phyloP scores from a whole-genome alignment of 2,329 filamentous ascomycete species.

The Pseudogymnoascus sp. region DNA sequence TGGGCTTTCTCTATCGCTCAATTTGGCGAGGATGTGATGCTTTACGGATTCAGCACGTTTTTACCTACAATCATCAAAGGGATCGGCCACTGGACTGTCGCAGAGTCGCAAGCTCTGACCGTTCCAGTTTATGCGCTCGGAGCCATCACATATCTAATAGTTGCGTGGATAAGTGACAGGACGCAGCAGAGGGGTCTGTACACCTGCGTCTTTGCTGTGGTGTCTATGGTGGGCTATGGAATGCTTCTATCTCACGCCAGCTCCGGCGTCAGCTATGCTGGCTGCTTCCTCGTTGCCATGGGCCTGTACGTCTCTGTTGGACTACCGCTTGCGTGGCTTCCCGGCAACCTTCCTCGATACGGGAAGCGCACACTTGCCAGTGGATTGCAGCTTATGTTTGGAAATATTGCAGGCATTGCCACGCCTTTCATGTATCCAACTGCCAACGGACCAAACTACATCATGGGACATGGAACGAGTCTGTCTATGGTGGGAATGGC shows the following conservation, averaged over 20 bases:
- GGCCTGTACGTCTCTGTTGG: conserved; percentile 44
- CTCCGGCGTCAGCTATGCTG: conserved; percentile 52
- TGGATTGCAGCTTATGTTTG: conserved; percentile 52
- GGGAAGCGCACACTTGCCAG: conserved; percentile 55
- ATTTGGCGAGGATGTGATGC: conserved; percentile 57
- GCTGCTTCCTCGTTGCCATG: conserved; percentile 54
- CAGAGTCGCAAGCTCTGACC: conserved; percentile 59
- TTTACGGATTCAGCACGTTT: conserved; percentile 63
- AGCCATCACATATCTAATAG: conserved; percentile 51
- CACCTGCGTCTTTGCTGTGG: conserved; percentile 42
- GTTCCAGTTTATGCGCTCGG: conserved; percentile 62
- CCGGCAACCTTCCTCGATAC: conserved; percentile 53
- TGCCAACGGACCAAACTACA: conserved; percentile 38
- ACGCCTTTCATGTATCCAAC: conserved; percentile 48
- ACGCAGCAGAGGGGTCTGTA: conserved; percentile 52
- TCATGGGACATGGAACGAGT: conserved; percentile 46
- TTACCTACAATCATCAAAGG: conserved; percentile 62
- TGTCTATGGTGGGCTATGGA: conserved; percentile 52
- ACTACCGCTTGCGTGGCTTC: conserved; percentile 32
- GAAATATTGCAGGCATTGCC: conserved; percentile 55
- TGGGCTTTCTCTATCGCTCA: conserved; percentile 54
- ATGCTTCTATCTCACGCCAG: conserved; percentile 47
- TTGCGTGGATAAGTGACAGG: conserved; percentile 52
- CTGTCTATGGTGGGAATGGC: conserved; percentile 40
- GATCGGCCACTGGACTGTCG: conserved; percentile 49